phyloP scores from a whole-genome alignment of 2,329 filamentous ascomycete genomes.

The Penicillium sp. region DNA sequence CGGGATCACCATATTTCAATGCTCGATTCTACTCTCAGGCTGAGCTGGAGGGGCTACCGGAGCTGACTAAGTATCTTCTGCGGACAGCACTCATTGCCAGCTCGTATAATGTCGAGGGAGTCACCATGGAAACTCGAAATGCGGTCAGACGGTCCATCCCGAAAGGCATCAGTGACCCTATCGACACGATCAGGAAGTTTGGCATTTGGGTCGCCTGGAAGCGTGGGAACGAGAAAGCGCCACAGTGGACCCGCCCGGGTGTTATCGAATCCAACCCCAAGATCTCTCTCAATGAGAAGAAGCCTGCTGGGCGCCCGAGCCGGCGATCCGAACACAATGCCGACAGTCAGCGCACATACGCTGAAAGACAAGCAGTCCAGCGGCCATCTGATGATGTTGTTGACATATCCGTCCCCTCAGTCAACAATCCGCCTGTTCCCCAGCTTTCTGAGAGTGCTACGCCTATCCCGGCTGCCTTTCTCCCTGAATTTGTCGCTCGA shows the following conservation, averaged over 20 bases:
- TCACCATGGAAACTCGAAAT: constrained; percentile 60
- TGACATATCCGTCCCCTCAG: constrained; percentile 18
- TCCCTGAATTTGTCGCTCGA: constrained; percentile 26
- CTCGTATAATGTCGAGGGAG: constrained; percentile 60
- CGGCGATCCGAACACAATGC: constrained; percentile 59
- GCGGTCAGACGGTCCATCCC: constrained; percentile 65
- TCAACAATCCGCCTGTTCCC: constrained; percentile 14
- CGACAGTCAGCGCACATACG: constrained; percentile 43
- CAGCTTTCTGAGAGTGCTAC: constrained; percentile 30
- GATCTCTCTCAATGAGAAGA: constrained; percentile 55
- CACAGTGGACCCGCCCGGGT: constrained; percentile 63
- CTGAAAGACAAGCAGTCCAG: constrained; percentile 42
- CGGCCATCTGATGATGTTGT: constrained; percentile 33
- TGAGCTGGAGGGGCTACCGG: constrained; percentile 62
- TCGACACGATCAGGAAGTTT: constrained; percentile 62
- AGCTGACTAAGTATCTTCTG: constrained; percentile 63
- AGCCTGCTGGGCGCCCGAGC: constrained; percentile 56
- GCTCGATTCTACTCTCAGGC: constrained; percentile 64
- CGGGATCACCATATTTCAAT: constrained; percentile 58
- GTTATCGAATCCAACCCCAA: constrained; percentile 53
- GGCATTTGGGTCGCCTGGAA: constrained; percentile 70
- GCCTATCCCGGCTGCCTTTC: constrained; percentile 21
- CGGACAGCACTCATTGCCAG: constrained; percentile 64
- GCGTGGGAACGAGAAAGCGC: constrained; percentile 63
- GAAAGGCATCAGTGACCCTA: constrained; percentile 62